A percentile compares a stretch with the other conserved stretches of the same genome.
Conservation (phyloP, 1,284 basidiomycete species). For the Ganoderma meredithae region DNA sequence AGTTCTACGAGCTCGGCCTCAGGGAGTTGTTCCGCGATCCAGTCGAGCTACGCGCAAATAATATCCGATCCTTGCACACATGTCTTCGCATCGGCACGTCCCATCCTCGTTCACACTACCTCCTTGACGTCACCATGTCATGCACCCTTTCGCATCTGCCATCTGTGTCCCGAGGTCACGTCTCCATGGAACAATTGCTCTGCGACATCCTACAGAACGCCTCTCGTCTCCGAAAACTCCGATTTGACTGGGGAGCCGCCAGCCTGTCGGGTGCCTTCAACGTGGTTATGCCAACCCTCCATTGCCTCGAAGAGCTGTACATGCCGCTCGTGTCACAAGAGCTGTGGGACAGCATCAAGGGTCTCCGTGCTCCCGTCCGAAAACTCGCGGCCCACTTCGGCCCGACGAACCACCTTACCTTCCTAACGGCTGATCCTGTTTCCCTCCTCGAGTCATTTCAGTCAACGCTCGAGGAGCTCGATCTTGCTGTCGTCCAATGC, state of each 20-base stretch:
- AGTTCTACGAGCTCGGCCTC: constrained; percentile 14
- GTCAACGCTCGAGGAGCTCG: constrained; percentile 17
- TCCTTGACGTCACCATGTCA: constrained; percentile 21
- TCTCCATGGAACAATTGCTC: constrained; percentile 7
- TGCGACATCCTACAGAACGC: constrained; percentile 17
- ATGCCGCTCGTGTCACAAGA: constrained; percentile 15
- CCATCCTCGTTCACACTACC: constrained; percentile 10
- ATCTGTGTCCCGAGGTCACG: neutral
- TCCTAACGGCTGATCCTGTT: constrained; percentile 11
- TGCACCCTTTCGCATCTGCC: constrained; percentile 16
- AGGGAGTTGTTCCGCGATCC: constrained; percentile 17
- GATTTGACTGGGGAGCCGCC: constrained; percentile 26
- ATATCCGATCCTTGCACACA: constrained; percentile 15
- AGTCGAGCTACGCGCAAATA: constrained; percentile 15
- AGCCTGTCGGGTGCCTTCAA: constrained; percentile 15
- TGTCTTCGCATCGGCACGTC: constrained; percentile 12
- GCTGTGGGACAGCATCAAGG: constrained; percentile 13
- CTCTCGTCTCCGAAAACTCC: constrained; percentile 5
- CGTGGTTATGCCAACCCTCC: constrained; percentile 1
- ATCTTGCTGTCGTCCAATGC: constrained; percentile 21
- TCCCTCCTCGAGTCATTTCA: constrained; percentile 20
- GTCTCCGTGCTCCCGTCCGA: constrained; percentile 17
- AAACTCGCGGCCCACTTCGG: constrained; percentile 12
- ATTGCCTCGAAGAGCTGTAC: constrained; percentile 15
- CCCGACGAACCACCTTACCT: constrained; percentile 10